Evolutionary conservation across 768 basidiomycete species (phyloP).

Genomic region (Fibroporia radiculosa): DNA sequence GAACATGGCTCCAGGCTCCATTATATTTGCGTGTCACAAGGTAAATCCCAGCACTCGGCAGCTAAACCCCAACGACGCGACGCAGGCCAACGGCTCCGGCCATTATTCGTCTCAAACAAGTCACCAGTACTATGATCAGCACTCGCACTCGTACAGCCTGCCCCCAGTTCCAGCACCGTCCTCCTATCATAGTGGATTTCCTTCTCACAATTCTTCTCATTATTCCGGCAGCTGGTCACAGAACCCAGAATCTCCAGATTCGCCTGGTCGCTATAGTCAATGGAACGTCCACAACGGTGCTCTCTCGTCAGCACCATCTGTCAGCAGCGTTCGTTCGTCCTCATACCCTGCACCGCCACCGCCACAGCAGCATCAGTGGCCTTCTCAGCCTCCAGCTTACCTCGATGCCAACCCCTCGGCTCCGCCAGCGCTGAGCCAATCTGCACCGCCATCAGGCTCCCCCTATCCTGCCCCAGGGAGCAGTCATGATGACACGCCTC

Average conservation of each 20-base stretch:
- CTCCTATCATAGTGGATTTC: constrained; percentile 15
- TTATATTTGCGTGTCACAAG: constrained; percentile 73
- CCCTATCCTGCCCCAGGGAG: neutral
- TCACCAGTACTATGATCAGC: constrained; percentile 20
- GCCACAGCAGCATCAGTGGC: constrained; percentile 32
- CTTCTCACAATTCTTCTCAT: constrained; percentile 16
- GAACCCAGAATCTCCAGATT: constrained; percentile 4
- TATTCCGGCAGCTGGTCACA: constrained; percentile 9
- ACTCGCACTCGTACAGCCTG: constrained; percentile 20
- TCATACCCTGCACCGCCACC: constrained; percentile 19
- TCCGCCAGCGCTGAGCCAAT: constrained; percentile 12
- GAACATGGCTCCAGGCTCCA: constrained; percentile 36
- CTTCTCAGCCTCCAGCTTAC: constrained; percentile 35
- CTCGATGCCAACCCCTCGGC: constrained; percentile 20
- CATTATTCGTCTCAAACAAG: constrained; percentile 18
- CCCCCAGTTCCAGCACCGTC: constrained; percentile 18
- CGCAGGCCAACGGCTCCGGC: constrained; percentile 16
- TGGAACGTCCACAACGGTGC: constrained; percentile 10
- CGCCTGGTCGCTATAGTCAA: constrained; percentile 9
- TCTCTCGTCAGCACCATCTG: constrained; percentile 13
- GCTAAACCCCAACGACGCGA: constrained; percentile 3
- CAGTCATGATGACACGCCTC: constrained; percentile 14
- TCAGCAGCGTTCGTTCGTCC: constrained; percentile 23
- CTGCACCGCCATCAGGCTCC: constrained; percentile 6
- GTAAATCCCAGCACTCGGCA: constrained; percentile 29